Base-by-base conservation (phyloP, 2,329 filamentous ascomycete species). In the Colletotrichum sp. region DNA sequence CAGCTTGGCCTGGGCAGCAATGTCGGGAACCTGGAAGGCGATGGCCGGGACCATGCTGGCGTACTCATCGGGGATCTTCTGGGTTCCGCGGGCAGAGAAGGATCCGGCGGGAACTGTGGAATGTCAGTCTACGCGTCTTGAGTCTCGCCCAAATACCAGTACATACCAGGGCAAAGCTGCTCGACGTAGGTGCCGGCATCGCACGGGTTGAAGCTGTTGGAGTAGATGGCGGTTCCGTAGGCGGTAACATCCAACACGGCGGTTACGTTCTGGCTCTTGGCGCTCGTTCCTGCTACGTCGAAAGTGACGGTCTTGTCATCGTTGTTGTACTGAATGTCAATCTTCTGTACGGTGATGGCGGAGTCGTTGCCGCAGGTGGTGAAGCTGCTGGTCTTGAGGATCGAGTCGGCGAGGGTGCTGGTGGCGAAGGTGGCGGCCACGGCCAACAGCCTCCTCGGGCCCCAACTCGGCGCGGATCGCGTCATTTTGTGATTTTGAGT, bases 1-100 rank as follows among this genome's bases (percentile, higher is more conserved):
- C 78, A 99, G 87, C 60, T 93, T 97, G 39, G 96, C 97, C 80
- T 93, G 87, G 49, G 96, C 96, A 71, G 96, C 93, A 79, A 99
- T 94, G 83, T 99, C 96, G 66, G 97, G 97, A 36, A 99, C 89
- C 76, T 92, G 91, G 87, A 98, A 99, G 15, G 96, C 96, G 79
- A 99, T 98, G 4, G 92, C 87, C 2, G 97, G 97, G 55, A 99
- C 96, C 85, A 94, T 86, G 70, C 89, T 89, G 72, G 95, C 92
- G 82, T 93, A 96, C 76, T 92, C 81, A 0, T 90, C 85, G 18
- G 96, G 94, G 52, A 99, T 94, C 34, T 88, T 85, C 83, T 97
- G 94, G 5, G 86, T 87, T 63, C 96, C 96, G 59, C 87, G 86
- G 9, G 96, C 96, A 16, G 91, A 85, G 81, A 99, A 99, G 8